Evolutionary conservation across 768 basidiomycete genomes (phyloP).

Genomic region (Daedaleopsis sinensis): DNA sequence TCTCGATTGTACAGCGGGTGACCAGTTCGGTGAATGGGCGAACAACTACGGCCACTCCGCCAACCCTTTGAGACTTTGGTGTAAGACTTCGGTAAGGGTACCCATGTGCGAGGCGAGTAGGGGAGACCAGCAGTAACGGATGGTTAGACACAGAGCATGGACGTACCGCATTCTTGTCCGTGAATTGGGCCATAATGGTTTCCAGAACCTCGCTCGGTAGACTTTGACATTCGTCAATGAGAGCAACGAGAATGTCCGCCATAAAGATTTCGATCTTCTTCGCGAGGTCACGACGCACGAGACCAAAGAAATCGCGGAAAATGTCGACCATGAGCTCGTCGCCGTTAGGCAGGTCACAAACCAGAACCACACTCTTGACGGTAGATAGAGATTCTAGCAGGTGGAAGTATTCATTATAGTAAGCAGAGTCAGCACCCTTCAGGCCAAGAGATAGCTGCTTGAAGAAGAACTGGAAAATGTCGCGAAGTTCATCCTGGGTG

Average conservation of each 20-base stretch:
- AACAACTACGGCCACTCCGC: no score
- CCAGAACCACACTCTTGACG: conserved; percentile 92
- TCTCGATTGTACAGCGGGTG: background rate
- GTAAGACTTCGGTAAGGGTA: no score
- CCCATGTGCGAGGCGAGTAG: background rate
- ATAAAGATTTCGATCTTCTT: conserved; percentile 87
- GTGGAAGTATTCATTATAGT: conserved; percentile 93
- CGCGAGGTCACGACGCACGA: conserved; percentile 72
- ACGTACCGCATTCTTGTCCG: conserved; percentile 74
- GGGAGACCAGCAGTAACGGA: background rate
- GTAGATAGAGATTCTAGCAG: conserved; percentile 92
- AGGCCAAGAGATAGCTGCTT: conserved; percentile 78
- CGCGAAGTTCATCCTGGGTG: conserved; percentile 83
- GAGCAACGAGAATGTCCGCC: conserved; percentile 85
- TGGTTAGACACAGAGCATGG: background rate
- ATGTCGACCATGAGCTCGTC: conserved; percentile 85
- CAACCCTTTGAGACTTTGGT: no score
- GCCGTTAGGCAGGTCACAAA: conserved; percentile 86
- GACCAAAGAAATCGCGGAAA: conserved; percentile 81
- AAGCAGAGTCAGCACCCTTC: conserved; percentile 76
- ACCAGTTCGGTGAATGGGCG: no score
- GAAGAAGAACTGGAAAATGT: conserved; percentile 98
- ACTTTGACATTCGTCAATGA: conserved; percentile 84
- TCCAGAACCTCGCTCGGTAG: conserved; percentile 84
- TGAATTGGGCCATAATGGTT: conserved; percentile 81